phyloP scores from a whole-genome alignment of 225 moss, liverwort and hornwort species.

The Bryum argenteum region DNA sequence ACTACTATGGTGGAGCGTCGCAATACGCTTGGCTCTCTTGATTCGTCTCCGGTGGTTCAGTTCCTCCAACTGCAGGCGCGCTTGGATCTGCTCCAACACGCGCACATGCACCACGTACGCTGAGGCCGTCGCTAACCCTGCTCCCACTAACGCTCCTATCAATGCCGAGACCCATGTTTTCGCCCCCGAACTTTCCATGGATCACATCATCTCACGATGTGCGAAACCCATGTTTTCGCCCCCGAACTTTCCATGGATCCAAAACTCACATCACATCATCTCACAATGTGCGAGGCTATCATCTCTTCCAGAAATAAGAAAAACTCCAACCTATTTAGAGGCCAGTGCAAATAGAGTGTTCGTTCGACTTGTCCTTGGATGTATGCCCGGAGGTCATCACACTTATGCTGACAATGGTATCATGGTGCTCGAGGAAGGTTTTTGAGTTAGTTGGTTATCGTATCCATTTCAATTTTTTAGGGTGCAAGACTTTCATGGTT shows the following conservation, averaged over 20 bases:
- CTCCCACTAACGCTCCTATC: constrained; percentile 70
- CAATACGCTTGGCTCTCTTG: constrained; percentile 29
- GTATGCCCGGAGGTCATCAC: too few relatives aligned
- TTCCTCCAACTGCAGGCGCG: constrained; percentile 53
- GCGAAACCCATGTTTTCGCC: constrained; percentile 56
- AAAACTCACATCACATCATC: too few relatives aligned
- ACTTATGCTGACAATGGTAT: too few relatives aligned
- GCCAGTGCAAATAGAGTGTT: too few relatives aligned
- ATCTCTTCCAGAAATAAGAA: too few relatives aligned
- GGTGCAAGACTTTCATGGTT: too few relatives aligned
- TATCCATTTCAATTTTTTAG: too few relatives aligned
- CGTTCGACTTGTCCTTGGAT: too few relatives aligned
- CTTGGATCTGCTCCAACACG: constrained; percentile 63
- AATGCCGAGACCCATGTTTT: constrained; percentile 62
- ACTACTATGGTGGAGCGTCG: constrained; percentile 47
- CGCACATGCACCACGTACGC: constrained; percentile 72
- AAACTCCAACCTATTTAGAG: too few relatives aligned
- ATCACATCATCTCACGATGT: neutral
- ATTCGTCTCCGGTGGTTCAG: constrained; percentile 39
- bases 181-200: constrained; percentile 38
- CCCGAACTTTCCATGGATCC: constrained; percentile 42
- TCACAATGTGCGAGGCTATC: too few relatives aligned
- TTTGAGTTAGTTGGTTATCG: too few relatives aligned
- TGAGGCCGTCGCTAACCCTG: constrained; percentile 61
- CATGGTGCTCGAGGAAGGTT: too few relatives aligned